Evolutionary conservation across 345 rosid genomes (phyloP), one percentile per base, ranked within the genome.

Genomic region (Citrus maxima): DNA sequence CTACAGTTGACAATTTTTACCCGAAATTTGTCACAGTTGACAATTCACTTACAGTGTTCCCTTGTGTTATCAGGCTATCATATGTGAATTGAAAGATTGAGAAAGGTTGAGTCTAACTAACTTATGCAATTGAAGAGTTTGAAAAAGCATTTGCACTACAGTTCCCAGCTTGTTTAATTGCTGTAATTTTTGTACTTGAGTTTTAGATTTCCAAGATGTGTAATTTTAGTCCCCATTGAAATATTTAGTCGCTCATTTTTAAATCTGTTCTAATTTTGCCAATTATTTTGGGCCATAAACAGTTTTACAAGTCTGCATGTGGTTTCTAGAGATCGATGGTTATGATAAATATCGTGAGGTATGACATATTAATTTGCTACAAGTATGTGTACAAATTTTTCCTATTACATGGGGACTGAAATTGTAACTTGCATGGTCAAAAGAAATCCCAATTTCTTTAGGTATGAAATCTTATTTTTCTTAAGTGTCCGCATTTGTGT

Each of bases 341-440:
- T 98, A 96, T 82, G 94, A 96, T 83, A 96, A 96, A 79, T 94
- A 94, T 83, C 99, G 95, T 28, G 99, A 92, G 98, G 99, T 94
- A 65, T 79, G 34, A 65, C 24, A 78, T 79, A 81, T 78, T 24
- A 42, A 22, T 35, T n/a, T 72, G 16, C 30, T 34, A 34, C 38
- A 67, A 18, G 30, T 78, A 30, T 24, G 10, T 5, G 28, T 55
- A 56, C 42, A 65, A 46, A 37, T n/a, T n/a, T n/a, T n/a, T n/a
- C 14, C 12, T 56, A 32, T 59, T 51, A 55, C 56, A 58, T 34
- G 62, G 25, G 7, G 38, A 13, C 8, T 40, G n/a, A 60, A 70
- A 16, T 49, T 35, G 0, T 5, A 35, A 35, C 6, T 35, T 7
- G 7, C 7, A 35, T 6, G 38, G 38, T 35, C 38, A 35, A 7